phyloP scores from a whole-genome alignment of 225 moss, liverwort and hornwort genomes.

The Pseudoscleropodium purum region DNA sequence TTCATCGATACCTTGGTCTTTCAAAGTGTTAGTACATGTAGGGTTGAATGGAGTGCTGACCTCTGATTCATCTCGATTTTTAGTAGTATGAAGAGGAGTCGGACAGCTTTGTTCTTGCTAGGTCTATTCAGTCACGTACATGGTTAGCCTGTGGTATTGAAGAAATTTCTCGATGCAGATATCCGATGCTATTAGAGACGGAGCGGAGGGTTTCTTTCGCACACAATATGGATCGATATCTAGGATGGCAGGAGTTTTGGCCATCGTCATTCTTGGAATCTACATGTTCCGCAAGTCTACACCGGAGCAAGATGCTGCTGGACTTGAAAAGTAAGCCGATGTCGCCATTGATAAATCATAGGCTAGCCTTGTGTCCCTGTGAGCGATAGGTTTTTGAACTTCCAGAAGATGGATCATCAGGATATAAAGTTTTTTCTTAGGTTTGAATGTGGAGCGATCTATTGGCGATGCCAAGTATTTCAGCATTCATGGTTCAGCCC shows the following conservation, averaged over 20 bases:
- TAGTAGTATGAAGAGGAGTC: not conserved
- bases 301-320: conserved; percentile 89
- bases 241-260: conserved; percentile 92
- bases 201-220: conserved; percentile 94
- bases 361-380: not conserved
- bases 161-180: conserved; percentile 35
- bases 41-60: not conserved
- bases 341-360: not conserved
- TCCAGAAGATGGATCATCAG: not conserved
- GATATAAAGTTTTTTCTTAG: not conserved
- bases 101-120: not conserved
- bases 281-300: conserved; percentile 83
- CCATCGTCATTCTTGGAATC: conserved; percentile 64
- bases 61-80: not conserved
- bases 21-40: not conserved
- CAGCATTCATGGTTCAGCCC: not conserved
- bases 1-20: not conserved
- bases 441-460: not conserved
- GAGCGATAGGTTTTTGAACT: not conserved
- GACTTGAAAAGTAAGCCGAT: conserved; percentile 62
- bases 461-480: not conserved
- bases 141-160: not conserved
- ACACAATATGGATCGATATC: conserved; percentile 96
- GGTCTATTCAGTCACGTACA: not conserved
- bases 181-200: conserved; percentile 97